A percentile compares a stretch with the other conserved stretches of the same genome.
Evolutionary conservation across 2,329 filamentous ascomycete species (phyloP).

Genomic region (Aspergillus ibericus): DNA sequence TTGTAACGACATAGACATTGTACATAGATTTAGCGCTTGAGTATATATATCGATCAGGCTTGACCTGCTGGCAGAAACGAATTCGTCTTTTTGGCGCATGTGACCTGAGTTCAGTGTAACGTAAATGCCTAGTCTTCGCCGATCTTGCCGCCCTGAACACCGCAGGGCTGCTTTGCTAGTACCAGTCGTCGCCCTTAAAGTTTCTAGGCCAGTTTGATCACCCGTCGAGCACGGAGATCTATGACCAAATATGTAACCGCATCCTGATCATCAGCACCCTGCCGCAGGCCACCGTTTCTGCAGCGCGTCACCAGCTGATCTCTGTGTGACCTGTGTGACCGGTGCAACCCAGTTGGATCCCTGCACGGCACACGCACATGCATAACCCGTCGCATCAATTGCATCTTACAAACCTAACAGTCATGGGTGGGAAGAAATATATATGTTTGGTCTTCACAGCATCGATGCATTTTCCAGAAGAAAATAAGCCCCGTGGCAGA

Average conservation of each 20-base stretch:
- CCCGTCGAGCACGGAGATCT: background rate
- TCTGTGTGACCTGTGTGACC: background rate
- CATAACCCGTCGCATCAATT: background rate
- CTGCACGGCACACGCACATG: background rate
- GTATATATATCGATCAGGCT: background rate
- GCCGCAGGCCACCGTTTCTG: background rate
- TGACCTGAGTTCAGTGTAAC: background rate
- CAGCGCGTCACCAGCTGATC: background rate
- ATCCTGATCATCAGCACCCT: background rate
- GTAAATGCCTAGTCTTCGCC: background rate
- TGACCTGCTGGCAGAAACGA: conserved; percentile 1
- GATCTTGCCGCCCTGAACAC: background rate
- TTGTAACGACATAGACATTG: background rate
- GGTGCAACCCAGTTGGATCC: background rate
- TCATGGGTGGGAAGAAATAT: background rate
- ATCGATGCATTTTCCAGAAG: background rate
- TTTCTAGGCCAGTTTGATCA: background rate
- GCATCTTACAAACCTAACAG: background rate
- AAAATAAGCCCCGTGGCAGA: background rate
- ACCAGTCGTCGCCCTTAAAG: too few relatives aligned
- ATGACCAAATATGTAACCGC: background rate
- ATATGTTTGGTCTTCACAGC: background rate
- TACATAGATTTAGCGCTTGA: background rate
- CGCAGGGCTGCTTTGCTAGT: background rate
- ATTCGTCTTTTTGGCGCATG: background rate